Conservation (phyloP, 2,329 filamentous ascomycete species). For the Davidsoniella eucalypti region DNA sequence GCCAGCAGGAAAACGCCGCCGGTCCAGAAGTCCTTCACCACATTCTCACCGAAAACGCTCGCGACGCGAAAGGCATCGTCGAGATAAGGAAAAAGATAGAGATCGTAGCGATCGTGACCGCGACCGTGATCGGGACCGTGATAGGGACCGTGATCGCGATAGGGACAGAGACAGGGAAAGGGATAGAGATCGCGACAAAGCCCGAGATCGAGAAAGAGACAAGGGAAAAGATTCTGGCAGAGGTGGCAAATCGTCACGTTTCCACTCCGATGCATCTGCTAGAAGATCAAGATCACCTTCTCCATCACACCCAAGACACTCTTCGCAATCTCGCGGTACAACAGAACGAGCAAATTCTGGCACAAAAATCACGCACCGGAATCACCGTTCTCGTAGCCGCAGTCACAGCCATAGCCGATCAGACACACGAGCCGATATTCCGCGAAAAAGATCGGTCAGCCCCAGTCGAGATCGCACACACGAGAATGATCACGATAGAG, state of each 20-base stretch:
- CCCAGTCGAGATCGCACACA: slow-evolving; percentile 5
- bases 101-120: slow-evolving; percentile 1
- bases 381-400: slow-evolving; percentile 2
- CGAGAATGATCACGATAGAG: slow-evolving; percentile 12
- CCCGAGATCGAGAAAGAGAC: slow-evolving; percentile 3
- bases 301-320: neutral
- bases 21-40: slow-evolving; percentile 10
- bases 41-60: slow-evolving; percentile 5
- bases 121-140: neutral
- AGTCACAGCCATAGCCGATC: slow-evolving; percentile 1
- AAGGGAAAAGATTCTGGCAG: neutral
- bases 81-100: slow-evolving; percentile 4
- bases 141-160: neutral
- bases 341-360: neutral
- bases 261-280: slow-evolving; percentile 2
- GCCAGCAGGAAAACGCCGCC: slow-evolving; percentile 10
- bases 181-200: slow-evolving; percentile 3
- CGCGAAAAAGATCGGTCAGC: slow-evolving; percentile 5
- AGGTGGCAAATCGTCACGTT: slow-evolving; percentile 2
- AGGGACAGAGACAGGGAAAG: slow-evolving; percentile 1
- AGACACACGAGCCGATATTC: neutral
- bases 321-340: neutral
- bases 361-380: neutral
- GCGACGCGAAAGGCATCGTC: slow-evolving; percentile 1
- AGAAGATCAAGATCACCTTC: slow-evolving; percentile 5